Evolutionary conservation across 2,329 filamentous ascomycete species (phyloP), one percentile per base, ranked within the genome.

Genomic region (Microdochium nivale): DNA sequence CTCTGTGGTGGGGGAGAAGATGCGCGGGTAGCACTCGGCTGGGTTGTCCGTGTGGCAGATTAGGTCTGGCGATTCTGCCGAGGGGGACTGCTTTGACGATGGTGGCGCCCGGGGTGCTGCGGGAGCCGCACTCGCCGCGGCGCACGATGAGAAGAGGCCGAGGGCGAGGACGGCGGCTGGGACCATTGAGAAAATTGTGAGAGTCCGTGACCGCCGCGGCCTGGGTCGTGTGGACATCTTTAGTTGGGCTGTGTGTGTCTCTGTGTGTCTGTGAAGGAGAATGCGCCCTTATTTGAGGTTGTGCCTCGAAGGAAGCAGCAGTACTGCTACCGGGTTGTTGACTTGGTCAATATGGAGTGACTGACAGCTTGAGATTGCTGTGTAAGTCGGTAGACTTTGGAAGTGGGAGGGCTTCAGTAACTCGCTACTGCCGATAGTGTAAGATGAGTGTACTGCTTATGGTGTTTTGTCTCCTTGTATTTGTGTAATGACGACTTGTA

Each of bases 11-110:
- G 84, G 72, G 51, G 78, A 71, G 54, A 88, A 88, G 2, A 84
- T 55, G 48, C 74, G 76, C 1, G 84, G 82, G 57, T 88, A 88
- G 65, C 84, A 88, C 53, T 86, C 83, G 47, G 73, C 66, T 0
- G 73, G 69, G 58, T 84, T 74, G 48, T 75, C 69, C 43, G 79
- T 80, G 63, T 84, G 81, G 58, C 84, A 88, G 64, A 88, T 85
- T 51, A 86, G 67, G 40, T 84, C 78, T 21, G 40, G 19, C n/a
- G 66, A 61, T 32, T 75, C 68, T 53, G 70, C 66, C 5, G 69
- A 62, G 4, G 67, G 67, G 25, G 67, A 67, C 44, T 49, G 16
- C 24, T 27, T 11, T 30, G 46, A 3, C 1, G 56, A 56, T 35
- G 64, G 62, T 49, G 70, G 62, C 33, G 57, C n/a, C n/a, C n/a